These are phyloP conservation scores for Kuraishia piskuri DNA, from an alignment of 805 yeast species.

Conservation along the genomic window DNA sequence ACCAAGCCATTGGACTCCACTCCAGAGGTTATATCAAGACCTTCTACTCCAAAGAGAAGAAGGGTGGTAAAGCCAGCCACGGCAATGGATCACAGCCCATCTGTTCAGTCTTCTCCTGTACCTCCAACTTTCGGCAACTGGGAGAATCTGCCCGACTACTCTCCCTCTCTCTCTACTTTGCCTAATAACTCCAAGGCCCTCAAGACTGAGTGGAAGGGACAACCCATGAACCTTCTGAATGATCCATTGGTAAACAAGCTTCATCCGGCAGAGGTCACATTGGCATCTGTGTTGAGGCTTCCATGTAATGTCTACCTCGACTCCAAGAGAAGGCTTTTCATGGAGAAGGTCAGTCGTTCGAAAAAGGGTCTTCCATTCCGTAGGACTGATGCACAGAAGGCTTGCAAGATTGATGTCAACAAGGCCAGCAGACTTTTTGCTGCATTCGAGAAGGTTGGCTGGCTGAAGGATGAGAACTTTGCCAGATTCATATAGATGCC, in stretches of 20 bases:
- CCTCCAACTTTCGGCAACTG: conserved; percentile 46
- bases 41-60: conserved; percentile 25
- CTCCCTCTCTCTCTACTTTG: conserved; percentile 61
- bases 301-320: conserved; percentile 79
- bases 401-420: conserved; percentile 94
- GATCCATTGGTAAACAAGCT: conserved; percentile 70
- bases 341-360: conserved; percentile 77
- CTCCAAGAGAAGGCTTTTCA: conserved; percentile 76
- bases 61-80: conserved; percentile 28
- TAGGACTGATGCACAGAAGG: conserved; percentile 97
- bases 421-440: conserved; percentile 89
- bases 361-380: conserved; percentile 72
- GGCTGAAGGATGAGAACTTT: conserved; percentile 77
- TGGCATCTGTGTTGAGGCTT: conserved; percentile 83
- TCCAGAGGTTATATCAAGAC: conserved; percentile 19
- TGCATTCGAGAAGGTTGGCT: conserved; percentile 85
- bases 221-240: conserved; percentile 79
- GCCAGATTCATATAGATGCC: conserved; percentile 25
- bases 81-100: conserved; percentile 21
- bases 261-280: conserved; percentile 84
- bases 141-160: conserved; percentile 70
- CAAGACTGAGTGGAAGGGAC: conserved; percentile 96
- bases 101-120: conserved; percentile 23
- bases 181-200: conserved; percentile 67
- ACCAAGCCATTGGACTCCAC: conserved; percentile 20